Base-by-base conservation (phyloP, 192 early-diverging fungal genomes). In the Linnemannia zychae region DNA sequence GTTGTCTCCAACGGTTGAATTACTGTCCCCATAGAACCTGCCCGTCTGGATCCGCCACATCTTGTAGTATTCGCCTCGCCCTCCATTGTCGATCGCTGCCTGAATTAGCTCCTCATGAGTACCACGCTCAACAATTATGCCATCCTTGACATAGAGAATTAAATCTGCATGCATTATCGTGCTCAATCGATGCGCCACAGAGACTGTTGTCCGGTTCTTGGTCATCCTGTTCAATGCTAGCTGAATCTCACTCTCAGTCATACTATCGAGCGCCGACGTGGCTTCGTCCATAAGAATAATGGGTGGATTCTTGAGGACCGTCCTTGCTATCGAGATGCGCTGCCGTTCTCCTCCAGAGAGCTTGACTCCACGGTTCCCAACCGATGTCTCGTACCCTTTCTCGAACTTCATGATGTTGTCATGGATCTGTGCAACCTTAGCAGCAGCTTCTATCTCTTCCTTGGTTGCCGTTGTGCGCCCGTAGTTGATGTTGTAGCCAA, bases 331-430 rank as follows among this genome's bases (percentile, higher is more conserved):
- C 44, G 96, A 96, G 74, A 98, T 94, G 63, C 97, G 94, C 81
- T 98, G 98, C 82, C 98, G 97, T 87, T 99, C 97, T 17, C 98
- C 98, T 57, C 97, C 97, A 22, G 95, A 96, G 1, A 99, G 77
- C 86, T 92, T 89, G 68, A 93, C 86, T 9, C 94, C 95, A 44
- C 90, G 87, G 85, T 98, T 96, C 60, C 97, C 98, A 24, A 97
- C 96, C 34, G 90, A 76, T 0, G 97, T 97, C 72, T 97, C 94
- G 89, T 97, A 97, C n/a, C 93, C 92, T 24, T 96, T 85, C n/a
- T 94, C 92, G 44, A 96, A 87, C 34, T 90, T 81, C 73, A 84
- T 76, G 67, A 96, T 95, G 74, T 94, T 95, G 38, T 92, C 91
- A 73, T 96, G 95, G 18, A 92, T 92, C 74, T 96, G 95, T 47